Conservation (phyloP, 306 rosid species). For the Lathyrus oleraceus region DNA sequence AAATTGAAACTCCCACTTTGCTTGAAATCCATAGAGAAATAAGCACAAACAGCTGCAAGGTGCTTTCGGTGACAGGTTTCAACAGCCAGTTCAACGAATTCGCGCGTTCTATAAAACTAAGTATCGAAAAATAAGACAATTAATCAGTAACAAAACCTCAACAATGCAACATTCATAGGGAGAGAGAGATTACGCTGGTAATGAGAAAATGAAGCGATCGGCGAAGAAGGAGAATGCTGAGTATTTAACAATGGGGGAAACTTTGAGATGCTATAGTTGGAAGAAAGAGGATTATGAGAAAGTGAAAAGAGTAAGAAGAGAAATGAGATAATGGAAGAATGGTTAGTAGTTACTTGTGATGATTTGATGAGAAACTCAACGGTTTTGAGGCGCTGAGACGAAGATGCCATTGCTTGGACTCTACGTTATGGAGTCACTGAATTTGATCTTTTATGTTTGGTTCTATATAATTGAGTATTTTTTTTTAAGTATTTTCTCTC, state of each 20-base stretch:
- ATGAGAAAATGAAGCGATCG: constrained; percentile 59
- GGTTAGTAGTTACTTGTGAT: constrained; percentile 46
- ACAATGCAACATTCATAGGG: not conserved
- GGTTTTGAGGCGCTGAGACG: constrained; percentile 41
- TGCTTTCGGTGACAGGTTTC: constrained; percentile 65
- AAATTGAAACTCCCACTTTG: constrained; percentile 50
- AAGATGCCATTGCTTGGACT: constrained; percentile 16
- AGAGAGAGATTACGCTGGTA: constrained; percentile 45
- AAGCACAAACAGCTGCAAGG: constrained; percentile 75
- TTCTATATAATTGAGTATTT: too few species aligned
- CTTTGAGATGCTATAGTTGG: constrained; percentile 49
- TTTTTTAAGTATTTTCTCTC: too few species aligned
- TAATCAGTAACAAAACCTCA: not conserved
- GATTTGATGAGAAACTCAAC: constrained; percentile 65
- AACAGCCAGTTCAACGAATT: constrained; percentile 57
- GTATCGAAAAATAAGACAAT: not conserved
- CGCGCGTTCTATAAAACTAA: constrained; percentile 37
- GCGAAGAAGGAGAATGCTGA: constrained; percentile 69
- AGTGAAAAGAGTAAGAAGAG: not conserved
- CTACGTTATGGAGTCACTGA: not conserved
- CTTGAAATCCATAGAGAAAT: constrained; percentile 85
- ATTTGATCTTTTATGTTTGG: too few species aligned
- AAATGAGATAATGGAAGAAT: not conserved
- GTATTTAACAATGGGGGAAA: constrained; percentile 65
- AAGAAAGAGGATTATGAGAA: not conserved